Evolutionary conservation across 2,329 filamentous ascomycete genomes (phyloP).

Genomic region (Botrytis medusae): DNA sequence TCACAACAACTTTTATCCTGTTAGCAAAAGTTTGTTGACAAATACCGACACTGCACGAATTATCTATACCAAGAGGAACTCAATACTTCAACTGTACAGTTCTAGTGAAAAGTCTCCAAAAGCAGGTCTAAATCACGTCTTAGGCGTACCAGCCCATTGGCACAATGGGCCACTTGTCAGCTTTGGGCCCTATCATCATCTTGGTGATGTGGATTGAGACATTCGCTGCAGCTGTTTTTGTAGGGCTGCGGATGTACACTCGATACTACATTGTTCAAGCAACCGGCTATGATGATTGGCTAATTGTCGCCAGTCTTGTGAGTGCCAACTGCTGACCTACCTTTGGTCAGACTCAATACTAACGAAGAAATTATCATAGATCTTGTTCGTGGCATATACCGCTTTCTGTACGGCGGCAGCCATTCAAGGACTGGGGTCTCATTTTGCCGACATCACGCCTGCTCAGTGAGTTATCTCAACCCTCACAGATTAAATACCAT

Average conservation of each 20-base stretch:
- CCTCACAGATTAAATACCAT: not conserved
- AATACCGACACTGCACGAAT: not conserved
- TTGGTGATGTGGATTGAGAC: slow-evolving; percentile 17
- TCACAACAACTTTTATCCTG: not conserved
- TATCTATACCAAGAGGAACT: not conserved
- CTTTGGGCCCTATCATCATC: slow-evolving; percentile 11
- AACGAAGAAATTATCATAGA: not conserved
- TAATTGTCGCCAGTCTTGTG: slow-evolving; percentile 12
- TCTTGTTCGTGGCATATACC: slow-evolving; percentile 9
- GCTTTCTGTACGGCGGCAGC: slow-evolving; percentile 8
- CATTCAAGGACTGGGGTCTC: not conserved
- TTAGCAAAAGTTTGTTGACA: not conserved
- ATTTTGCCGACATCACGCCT: not conserved
- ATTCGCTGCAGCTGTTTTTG: not conserved
- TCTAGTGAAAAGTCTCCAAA: not conserved
- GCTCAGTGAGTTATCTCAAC: not conserved
- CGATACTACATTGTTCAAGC: slow-evolving; percentile 2
- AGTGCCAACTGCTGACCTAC: not conserved
- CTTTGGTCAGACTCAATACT: not conserved
- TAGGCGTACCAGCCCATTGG: not conserved
- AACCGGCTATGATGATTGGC: slow-evolving; percentile 12
- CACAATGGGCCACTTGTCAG: slow-evolving; percentile 1
- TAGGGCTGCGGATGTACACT: slow-evolving; percentile 15
- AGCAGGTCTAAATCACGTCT: not conserved
- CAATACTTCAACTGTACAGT: not conserved